A percentile compares a stretch with the other conserved stretches of the same genome.
These are phyloP conservation scores for Harrya chromipes DNA, from an alignment of 768 basidiomycete genomes.

Conservation along the genomic window DNA sequence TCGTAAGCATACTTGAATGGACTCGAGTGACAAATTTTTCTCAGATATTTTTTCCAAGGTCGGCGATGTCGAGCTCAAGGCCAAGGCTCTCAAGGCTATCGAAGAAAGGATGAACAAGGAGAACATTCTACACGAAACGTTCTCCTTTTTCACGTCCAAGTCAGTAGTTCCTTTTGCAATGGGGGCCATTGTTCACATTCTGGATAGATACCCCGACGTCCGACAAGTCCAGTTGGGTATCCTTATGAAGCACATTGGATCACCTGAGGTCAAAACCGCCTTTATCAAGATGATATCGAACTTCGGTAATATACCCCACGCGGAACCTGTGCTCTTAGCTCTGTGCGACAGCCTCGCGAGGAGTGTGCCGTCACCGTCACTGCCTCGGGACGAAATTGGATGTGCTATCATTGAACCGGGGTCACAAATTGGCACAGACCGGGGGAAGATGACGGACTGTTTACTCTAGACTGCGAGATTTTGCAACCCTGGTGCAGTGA, in stretches of 20 bases:
- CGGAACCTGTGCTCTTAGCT: constrained; percentile 9
- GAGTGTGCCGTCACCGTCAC: too few species aligned
- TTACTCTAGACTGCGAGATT: too few species aligned
- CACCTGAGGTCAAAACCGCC: constrained; percentile 12
- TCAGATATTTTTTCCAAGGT: constrained; percentile 5
- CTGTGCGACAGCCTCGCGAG: constrained; percentile 13
- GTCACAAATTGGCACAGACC: too few species aligned
- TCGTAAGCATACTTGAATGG: constrained; percentile 15
- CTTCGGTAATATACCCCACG: constrained; percentile 7
- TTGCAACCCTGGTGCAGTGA: too few species aligned
- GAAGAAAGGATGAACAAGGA: constrained; percentile 6
- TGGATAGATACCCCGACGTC: constrained; percentile 17
- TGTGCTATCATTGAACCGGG: too few species aligned
- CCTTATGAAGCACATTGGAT: constrained; percentile 7
- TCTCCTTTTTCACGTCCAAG: constrained; percentile 30
- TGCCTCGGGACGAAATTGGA: too few species aligned
- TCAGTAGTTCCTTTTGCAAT: neutral
- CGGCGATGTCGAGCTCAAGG: constrained; percentile 14
- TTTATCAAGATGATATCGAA: constrained; percentile 10
- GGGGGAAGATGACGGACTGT: too few species aligned
- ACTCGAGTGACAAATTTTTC: neutral
- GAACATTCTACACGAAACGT: constrained; percentile 24
- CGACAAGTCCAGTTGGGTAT: constrained; percentile 14
- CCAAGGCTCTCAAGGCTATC: constrained; percentile 17
- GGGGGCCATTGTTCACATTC: neutral